These are phyloP conservation scores for Hortiboletus flavorubellus DNA, from an alignment of 768 basidiomycete species.

Conservation along the genomic window DNA sequence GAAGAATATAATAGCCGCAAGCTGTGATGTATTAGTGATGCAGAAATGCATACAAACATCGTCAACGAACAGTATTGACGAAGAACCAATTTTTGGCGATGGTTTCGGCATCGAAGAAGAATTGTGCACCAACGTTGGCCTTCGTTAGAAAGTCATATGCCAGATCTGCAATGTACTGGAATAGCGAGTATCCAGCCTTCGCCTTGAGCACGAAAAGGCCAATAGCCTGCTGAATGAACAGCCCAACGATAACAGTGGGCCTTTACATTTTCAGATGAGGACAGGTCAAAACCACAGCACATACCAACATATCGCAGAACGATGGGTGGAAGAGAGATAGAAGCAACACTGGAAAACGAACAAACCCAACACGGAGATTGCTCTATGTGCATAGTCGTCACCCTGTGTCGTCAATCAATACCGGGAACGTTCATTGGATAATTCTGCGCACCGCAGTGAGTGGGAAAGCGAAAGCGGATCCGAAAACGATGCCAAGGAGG, in stretches of 20 bases:
- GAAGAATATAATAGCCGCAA: conserved; percentile 87
- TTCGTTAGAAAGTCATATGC: conserved; percentile 77
- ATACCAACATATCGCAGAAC: conserved; percentile 69
- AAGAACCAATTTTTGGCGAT: conserved; percentile 80
- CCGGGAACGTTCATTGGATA: conserved; percentile 3
- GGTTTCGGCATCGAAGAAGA: conserved; percentile 76
- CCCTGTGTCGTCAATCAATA: conserved; percentile 36
- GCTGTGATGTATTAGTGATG: conserved; percentile 35
- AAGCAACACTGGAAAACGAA: conserved; percentile 77
- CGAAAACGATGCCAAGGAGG: conserved; percentile 74
- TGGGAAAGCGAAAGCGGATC: conserved; percentile 82
- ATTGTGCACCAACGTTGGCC: conserved; percentile 65
- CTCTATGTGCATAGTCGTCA: conserved; percentile 72
- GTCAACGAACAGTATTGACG: conserved; percentile 60
- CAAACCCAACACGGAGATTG: conserved; percentile 78
- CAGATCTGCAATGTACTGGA: conserved; percentile 77
- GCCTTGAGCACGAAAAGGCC: conserved; percentile 90
- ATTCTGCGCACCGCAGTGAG: conserved; percentile 45
- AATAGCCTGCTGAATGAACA: conserved; percentile 80
- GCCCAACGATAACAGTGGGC: conserved; percentile 85
- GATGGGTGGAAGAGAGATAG: conserved; percentile 61
- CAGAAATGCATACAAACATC: conserved; percentile 6
- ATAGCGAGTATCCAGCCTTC: conserved; percentile 76
- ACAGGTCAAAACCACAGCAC: conserved; percentile 14
- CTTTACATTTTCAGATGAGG: conserved; percentile 31